Evolutionary conservation across 176 grass and related monocot genomes (phyloP).

Genomic region (Saccharum officinarum): DNA sequence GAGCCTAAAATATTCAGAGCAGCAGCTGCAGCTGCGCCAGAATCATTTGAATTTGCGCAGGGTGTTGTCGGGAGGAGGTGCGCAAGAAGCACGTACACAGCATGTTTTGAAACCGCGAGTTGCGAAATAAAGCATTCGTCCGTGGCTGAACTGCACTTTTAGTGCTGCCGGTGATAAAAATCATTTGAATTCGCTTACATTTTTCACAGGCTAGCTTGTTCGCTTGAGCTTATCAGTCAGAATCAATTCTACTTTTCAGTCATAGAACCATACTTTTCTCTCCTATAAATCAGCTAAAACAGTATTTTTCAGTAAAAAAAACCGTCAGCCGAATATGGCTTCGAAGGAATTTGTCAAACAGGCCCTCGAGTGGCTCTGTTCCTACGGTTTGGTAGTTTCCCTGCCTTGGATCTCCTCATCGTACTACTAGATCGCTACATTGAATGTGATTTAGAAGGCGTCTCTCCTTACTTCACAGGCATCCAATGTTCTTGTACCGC

Average conservation of each 20-base stretch:
- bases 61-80: not conserved
- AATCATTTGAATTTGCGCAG: not conserved
- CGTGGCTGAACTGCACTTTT: not conserved
- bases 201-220: too few species aligned
- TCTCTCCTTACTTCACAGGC: not conserved
- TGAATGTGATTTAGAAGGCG: not conserved
- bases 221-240: too few species aligned
- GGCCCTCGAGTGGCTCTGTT: not conserved
- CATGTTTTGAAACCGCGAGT: not conserved
- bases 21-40: not conserved
- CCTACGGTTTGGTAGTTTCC: not conserved
- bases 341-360: not conserved
- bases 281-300: too few species aligned
- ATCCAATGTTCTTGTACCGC: constrained; percentile 11
- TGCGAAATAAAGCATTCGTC: not conserved
- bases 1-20: not conserved
- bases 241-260: too few species aligned
- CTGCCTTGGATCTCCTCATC: not conserved
- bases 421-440: not conserved
- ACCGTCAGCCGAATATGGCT: too few species aligned
- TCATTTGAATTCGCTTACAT: constrained; percentile 12
- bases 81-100: too few species aligned
- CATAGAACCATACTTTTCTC: too few species aligned
- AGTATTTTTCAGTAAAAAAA: too few species aligned
- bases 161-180: not conserved